Base-by-base conservation (phyloP, 2,329 filamentous ascomycete genomes). In the Stachybotrys chlorohalonatus region DNA sequence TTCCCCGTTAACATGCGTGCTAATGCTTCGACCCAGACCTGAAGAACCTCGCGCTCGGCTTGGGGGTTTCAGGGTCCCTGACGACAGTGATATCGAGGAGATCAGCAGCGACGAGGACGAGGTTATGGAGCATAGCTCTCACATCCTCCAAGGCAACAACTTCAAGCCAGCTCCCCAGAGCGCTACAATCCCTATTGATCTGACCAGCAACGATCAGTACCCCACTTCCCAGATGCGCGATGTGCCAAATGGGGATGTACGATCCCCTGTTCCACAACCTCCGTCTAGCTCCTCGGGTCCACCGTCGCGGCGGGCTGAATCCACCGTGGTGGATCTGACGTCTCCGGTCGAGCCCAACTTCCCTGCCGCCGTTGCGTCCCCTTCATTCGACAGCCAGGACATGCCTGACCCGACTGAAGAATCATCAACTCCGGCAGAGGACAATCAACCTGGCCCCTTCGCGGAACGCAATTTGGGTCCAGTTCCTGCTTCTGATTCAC, bases 31-130 rank as follows among this genome's bases (percentile, higher is more conserved):
- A 9, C 13, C 13, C 13, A 42, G 36, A 42, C 36, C 36, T 42
- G 36, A 42, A 42, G 36, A 42, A 42, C 36, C 9, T 13, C 8
- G 36, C 13, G 5, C 36, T 13, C 36, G 36, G 36, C 36, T 42
- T 9, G 16, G 17, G n/a, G 46, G 15, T 16, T 77, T 76, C 52
- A 64, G 64, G 39, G 73, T 77, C 2, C 75, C 75, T 0, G 74
- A 77, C 52, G 74, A 75, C 8, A 65, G 62, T 7, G 72, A 74
- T 16, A 56, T 62, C 2, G 66, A 70, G 39, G 64, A 65, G 24
- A 55, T 59, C 0, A 59, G 59, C 30, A 67, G 63, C 31, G 64
- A 66, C 30, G 62, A 66, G 7, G 63, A 67, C 16, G 49, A 58
- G 11, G 59, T 55, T 46, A 59, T 70, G 31, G 55, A 58, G 36